phyloP scores from a whole-genome alignment of 2,329 filamentous ascomycete genomes.

The Dactylellina cionopaga region DNA sequence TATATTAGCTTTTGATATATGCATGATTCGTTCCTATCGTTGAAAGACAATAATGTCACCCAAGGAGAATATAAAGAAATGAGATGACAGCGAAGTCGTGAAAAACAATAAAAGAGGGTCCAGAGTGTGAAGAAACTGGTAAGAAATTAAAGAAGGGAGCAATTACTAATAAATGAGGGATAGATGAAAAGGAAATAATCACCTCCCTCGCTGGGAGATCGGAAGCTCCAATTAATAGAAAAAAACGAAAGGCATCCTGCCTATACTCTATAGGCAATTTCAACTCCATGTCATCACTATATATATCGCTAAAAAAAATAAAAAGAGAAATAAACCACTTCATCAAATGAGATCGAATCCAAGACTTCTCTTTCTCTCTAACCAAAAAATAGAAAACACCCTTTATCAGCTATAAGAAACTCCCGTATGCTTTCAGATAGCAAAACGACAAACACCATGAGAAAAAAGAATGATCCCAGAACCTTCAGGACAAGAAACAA shows the following conservation, averaged over 20 bases:
- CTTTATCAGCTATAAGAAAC: neutral
- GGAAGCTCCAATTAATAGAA: too few species aligned
- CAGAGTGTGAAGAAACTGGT: neutral
- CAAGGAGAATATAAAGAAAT: neutral
- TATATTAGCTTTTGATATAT: too few species aligned
- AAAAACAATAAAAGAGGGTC: neutral
- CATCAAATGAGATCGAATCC: neutral
- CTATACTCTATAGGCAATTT: too few species aligned
- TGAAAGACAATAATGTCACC: neutral
- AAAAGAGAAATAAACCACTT: neutral
- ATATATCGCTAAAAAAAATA: neutral
- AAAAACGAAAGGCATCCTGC: too few species aligned
- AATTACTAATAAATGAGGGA: too few species aligned
- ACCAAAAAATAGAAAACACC: constrained; percentile 5
- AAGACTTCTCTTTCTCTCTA: too few species aligned
- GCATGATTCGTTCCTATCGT: too few species aligned
- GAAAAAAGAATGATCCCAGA: constrained; percentile 1
- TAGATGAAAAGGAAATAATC: too few species aligned
- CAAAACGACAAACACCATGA: constrained; percentile 7
- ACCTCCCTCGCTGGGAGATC: too few species aligned
- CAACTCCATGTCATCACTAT: constrained; percentile 1
- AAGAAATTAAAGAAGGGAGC: neutral
- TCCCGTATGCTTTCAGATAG: constrained; percentile 1
- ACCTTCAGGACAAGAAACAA: neutral
- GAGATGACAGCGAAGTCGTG: neutral